These are phyloP conservation scores for Populus davidiana DNA, from an alignment of 345 rosid genomes.

Conservation along the genomic window DNA sequence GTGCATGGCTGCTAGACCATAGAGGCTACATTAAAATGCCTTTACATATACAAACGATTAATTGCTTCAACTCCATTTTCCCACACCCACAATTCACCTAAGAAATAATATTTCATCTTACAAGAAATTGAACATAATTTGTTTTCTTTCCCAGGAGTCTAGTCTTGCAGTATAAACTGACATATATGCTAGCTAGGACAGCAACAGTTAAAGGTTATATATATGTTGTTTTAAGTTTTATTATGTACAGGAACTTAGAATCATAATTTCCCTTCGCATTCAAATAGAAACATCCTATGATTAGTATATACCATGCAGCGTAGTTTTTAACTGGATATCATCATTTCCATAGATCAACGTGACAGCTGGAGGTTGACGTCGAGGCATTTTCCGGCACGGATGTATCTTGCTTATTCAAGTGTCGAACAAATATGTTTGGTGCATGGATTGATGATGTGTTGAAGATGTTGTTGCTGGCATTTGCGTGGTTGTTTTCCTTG, in stretches of 20 bases:
- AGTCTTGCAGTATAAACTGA: slow-evolving; percentile 9
- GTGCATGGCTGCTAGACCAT: neutral
- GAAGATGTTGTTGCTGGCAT: slow-evolving; percentile 19
- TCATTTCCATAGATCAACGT: slow-evolving; percentile 83
- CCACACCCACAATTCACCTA: neutral
- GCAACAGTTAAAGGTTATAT: slow-evolving; percentile 21
- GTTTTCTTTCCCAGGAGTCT: neutral
- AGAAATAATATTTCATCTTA: slow-evolving; percentile 5
- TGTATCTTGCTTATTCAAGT: slow-evolving; percentile 33
- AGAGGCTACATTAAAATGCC: slow-evolving; percentile 11
- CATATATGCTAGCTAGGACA: slow-evolving; percentile 15
- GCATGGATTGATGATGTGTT: slow-evolving; percentile 36
- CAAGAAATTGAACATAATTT: neutral
- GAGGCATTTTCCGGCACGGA: slow-evolving; percentile 51
- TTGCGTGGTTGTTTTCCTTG: slow-evolving; percentile 32
- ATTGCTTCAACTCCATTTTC: slow-evolving; percentile 13
- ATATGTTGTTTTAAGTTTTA: slow-evolving; percentile 12
- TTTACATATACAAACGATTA: slow-evolving; percentile 19
- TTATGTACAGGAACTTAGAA: slow-evolving; percentile 45
- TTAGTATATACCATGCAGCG: slow-evolving; percentile 25
- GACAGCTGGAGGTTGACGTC: slow-evolving; percentile 60
- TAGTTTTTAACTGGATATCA: neutral
- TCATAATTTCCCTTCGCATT: slow-evolving; percentile 8
- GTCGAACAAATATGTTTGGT: slow-evolving; percentile 18
- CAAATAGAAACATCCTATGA: slow-evolving; percentile 28